Conservation (phyloP, 2,329 filamentous ascomycete genomes). For the Fusarium penzigii region DNA sequence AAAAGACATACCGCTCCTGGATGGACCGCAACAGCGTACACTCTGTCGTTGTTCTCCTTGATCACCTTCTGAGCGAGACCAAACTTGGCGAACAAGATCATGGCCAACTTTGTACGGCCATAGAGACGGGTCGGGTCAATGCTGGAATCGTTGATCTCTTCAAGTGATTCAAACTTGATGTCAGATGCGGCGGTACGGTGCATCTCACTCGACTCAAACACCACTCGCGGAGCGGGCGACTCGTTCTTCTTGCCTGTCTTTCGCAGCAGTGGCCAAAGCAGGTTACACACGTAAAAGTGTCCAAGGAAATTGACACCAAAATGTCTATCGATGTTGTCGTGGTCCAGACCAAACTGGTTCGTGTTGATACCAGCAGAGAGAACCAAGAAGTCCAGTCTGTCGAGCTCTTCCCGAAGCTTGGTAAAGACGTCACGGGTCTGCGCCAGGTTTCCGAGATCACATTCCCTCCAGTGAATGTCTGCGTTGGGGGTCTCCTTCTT, state of each 20-base stretch:
- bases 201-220: constrained; percentile 43
- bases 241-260: constrained; percentile 40
- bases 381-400: constrained; percentile 44
- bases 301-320: constrained; percentile 48
- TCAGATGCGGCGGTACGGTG: constrained; percentile 39
- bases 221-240: constrained; percentile 39
- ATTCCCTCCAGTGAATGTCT: constrained; percentile 39
- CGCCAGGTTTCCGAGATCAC: constrained; percentile 35
- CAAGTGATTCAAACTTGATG: constrained; percentile 39
- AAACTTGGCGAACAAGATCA: constrained; percentile 45
- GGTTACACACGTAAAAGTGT: constrained; percentile 40
- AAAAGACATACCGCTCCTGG: constrained; percentile 18
- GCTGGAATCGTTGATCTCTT: constrained; percentile 43
- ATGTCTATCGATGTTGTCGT: constrained; percentile 44
- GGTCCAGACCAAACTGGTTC: constrained; percentile 38
- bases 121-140: constrained; percentile 40
- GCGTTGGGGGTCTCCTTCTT: constrained; percentile 26
- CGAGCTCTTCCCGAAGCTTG: constrained; percentile 34
- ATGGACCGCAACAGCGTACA: constrained; percentile 44
- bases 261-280: constrained; percentile 43
- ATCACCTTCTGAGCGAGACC: constrained; percentile 43
- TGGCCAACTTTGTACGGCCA: constrained; percentile 43
- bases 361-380: constrained; percentile 46
- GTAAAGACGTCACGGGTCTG: constrained; percentile 33
- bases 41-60: constrained; percentile 40